Evolutionary conservation across 1,284 basidiomycete species (phyloP).

Genomic region (Thelephora terrestris): DNA sequence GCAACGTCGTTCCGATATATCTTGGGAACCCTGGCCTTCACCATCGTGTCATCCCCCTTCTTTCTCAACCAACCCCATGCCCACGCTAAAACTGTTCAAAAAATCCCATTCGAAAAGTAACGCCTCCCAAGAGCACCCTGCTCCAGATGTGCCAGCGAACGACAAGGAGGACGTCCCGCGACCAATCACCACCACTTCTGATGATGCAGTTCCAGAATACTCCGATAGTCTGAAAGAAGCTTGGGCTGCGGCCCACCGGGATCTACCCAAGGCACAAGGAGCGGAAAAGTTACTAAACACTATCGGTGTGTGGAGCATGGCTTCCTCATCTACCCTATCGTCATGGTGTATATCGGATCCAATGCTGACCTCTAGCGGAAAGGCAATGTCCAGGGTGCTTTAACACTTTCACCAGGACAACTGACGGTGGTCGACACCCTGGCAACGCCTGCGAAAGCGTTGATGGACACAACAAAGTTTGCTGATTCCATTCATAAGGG

Average conservation of each 20-base stretch:
- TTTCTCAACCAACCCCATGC: too few relatives aligned
- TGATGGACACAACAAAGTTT: background rate
- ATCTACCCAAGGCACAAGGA: background rate
- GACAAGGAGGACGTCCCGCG: too few relatives aligned
- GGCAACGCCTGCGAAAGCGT: background rate
- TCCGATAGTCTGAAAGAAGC: background rate
- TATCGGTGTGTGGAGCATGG: constrained; percentile 1
- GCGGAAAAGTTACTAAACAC: constrained; percentile 4
- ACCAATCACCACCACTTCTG: background rate
- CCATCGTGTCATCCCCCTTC: too few relatives aligned
- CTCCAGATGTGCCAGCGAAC: too few relatives aligned
- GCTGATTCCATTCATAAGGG: constrained; percentile 5
- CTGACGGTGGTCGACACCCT: background rate
- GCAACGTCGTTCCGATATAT: too few relatives aligned
- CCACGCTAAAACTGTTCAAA: too few relatives aligned
- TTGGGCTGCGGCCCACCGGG: background rate
- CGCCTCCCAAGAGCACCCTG: too few relatives aligned
- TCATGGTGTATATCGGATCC: background rate
- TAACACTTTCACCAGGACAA: constrained; percentile 1
- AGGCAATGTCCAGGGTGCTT: background rate
- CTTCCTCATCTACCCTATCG: background rate
- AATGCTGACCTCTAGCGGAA: background rate
- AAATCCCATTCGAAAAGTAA: too few relatives aligned
- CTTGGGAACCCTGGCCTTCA: too few relatives aligned
- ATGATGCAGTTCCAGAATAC: background rate